Conservation (phyloP, 305 asterid genomes). For the Plantago coronopus region DNA sequence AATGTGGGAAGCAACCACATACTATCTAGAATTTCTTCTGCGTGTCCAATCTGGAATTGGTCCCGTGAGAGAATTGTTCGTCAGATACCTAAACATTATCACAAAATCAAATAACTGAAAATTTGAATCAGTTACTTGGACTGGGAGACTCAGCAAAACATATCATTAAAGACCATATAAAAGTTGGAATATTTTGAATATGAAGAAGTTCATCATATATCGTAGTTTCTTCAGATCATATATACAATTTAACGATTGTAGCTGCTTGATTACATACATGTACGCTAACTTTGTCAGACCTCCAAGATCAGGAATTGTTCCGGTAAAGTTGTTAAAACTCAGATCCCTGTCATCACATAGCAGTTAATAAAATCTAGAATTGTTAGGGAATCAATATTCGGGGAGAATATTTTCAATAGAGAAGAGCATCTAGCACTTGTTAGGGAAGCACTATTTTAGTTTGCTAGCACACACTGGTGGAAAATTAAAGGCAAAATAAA, state of each 20-base stretch:
- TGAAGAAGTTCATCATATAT: conserved; percentile 34
- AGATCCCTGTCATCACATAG: conserved; percentile 18
- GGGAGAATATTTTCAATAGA: too few relatives aligned
- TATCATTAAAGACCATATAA: not conserved
- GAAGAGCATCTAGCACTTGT: too few relatives aligned
- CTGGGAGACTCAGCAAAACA: too few relatives aligned
- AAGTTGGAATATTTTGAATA: conserved; percentile 7
- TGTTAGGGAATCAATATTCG: too few relatives aligned
- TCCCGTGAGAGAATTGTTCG: conserved; percentile 44
- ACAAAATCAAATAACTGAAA: conserved; percentile 9
- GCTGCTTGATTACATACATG: conserved; percentile 36
- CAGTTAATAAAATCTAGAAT: too few relatives aligned
- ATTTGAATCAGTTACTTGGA: too few relatives aligned
- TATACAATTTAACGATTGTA: too few relatives aligned
- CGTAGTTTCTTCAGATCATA: conserved; percentile 49
- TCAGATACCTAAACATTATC: conserved; percentile 37
- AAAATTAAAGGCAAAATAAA: too few relatives aligned
- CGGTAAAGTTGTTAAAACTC: conserved; percentile 46
- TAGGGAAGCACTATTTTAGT: too few relatives aligned
- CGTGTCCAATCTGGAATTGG: conserved; percentile 38
- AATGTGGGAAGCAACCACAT: conserved; percentile 23
- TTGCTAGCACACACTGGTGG: too few relatives aligned
- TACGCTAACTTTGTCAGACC: conserved; percentile 32
- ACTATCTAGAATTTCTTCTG: conserved; percentile 22
- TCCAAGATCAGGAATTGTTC: conserved; percentile 38